Conservation (phyloP, 768 basidiomycete genomes). For the Tricholoma hemisulphureum region DNA sequence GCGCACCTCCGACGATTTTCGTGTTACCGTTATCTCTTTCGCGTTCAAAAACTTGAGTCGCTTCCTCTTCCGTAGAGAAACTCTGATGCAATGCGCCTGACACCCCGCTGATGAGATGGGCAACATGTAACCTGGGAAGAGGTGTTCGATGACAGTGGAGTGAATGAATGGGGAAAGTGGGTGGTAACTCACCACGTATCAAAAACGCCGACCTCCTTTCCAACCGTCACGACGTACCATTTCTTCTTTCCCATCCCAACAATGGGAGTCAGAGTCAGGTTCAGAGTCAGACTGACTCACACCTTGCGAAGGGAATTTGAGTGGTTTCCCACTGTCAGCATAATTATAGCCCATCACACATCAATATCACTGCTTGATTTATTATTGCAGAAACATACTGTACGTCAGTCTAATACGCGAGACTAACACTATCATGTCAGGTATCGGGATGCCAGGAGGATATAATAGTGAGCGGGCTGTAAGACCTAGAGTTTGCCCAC, state of each 20-base stretch:
- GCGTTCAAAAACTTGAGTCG: conserved; percentile 29
- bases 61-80: conserved; percentile 43
- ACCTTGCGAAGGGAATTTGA: background rate
- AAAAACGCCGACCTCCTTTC: conserved; percentile 39
- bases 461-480: background rate
- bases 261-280: background rate
- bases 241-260: conserved; percentile 34
- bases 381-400: background rate
- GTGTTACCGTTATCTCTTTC: conserved; percentile 29
- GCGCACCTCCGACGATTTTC: conserved; percentile 20
- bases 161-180: background rate
- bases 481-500: background rate
- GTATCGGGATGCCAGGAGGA: conserved; percentile 1
- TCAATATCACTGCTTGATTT: background rate
- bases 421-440: background rate
- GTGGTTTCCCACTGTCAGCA: background rate
- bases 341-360: background rate
- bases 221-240: conserved; percentile 43
- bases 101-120: conserved; percentile 43
- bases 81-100: conserved; percentile 42
- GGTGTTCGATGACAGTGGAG: background rate
- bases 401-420: background rate
- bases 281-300: background rate
- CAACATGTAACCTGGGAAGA: conserved; percentile 41
- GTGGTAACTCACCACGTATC: conserved; percentile 32